These are phyloP conservation scores for Crithidia expoeki DNA, from an alignment of 208 protist genomes.

Conservation along the genomic window DNA sequence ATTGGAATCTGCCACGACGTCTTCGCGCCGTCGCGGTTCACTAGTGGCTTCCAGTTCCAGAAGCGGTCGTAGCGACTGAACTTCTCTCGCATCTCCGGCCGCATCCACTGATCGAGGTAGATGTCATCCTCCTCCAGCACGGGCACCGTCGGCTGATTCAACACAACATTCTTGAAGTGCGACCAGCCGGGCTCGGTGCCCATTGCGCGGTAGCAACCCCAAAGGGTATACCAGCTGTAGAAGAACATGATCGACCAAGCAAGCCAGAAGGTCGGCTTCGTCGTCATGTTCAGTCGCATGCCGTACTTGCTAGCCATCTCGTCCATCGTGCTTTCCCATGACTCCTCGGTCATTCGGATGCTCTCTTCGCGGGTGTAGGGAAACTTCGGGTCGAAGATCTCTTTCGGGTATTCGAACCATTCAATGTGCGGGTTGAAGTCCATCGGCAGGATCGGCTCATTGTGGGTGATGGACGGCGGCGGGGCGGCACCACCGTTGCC, in stretches of 20 bases:
- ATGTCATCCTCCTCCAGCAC: slow-evolving; percentile 90
- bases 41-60: slow-evolving; percentile 92
- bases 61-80: slow-evolving; percentile 79
- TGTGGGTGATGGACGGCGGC: slow-evolving; percentile 74
- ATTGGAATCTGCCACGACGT: slow-evolving; percentile 81
- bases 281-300: slow-evolving; percentile 86
- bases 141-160: slow-evolving; percentile 73
- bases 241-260: slow-evolving; percentile 85
- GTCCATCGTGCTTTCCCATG: slow-evolving; percentile 89
- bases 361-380: slow-evolving; percentile 91
- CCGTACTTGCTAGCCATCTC: slow-evolving; percentile 91
- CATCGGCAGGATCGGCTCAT: slow-evolving; percentile 86
- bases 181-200: slow-evolving; percentile 82
- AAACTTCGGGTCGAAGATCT: slow-evolving; percentile 90
- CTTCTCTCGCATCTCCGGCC: slow-evolving; percentile 87
- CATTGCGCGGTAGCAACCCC: slow-evolving; percentile 90
- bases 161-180: slow-evolving; percentile 77
- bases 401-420: slow-evolving; percentile 92
- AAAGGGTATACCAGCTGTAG: slow-evolving; percentile 89
- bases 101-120: slow-evolving; percentile 89
- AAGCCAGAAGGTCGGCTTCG: slow-evolving; percentile 88
- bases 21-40: slow-evolving; percentile 80
- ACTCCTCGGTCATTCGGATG: slow-evolving; percentile 90
- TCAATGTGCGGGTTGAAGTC: slow-evolving; percentile 94
- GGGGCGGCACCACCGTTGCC: slow-evolving; percentile 31